A percentile compares a stretch with the other conserved stretches of the same genome.
phyloP scores from a whole-genome alignment of 768 basidiomycete genomes.

The Sutorius australiensis region DNA sequence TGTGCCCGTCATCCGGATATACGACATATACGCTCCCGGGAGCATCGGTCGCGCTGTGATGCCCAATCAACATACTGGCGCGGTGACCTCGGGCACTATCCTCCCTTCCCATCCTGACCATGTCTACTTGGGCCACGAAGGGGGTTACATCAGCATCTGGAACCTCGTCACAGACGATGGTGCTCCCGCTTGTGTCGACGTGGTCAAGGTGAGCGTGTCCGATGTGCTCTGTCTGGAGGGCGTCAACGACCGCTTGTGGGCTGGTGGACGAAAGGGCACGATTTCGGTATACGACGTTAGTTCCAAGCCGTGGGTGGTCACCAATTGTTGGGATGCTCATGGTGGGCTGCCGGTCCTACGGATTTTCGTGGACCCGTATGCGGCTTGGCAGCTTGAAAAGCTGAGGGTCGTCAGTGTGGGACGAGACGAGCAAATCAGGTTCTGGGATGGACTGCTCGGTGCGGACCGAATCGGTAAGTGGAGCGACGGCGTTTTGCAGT shows the following conservation, averaged over 20 bases:
- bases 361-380: constrained; percentile 67
- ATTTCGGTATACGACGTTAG: constrained; percentile 79
- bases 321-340: constrained; percentile 88
- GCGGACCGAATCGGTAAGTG: constrained; percentile 83
- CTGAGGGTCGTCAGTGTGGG: constrained; percentile 75
- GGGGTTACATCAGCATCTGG: constrained; percentile 89
- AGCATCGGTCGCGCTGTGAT: constrained; percentile 50
- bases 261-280: constrained; percentile 76
- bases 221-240: constrained; percentile 84
- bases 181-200: constrained; percentile 63
- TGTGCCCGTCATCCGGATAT: constrained; percentile 74
- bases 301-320: constrained; percentile 76
- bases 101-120: constrained; percentile 61
- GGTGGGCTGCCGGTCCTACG: constrained; percentile 57
- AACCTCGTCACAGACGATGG: constrained; percentile 48
- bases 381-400: constrained; percentile 63
- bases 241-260: constrained; percentile 83
- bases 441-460: constrained; percentile 90
- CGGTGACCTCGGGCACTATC: constrained; percentile 77
- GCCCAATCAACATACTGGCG: constrained; percentile 70
- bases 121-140: constrained; percentile 90
- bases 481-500: neutral
- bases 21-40: constrained; percentile 66
- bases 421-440: constrained; percentile 63
- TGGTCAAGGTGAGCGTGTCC: constrained; percentile 74